Evolutionary conservation across 2,329 filamentous ascomycete genomes (phyloP).

Genomic region (Pezicula rhizophila): DNA sequence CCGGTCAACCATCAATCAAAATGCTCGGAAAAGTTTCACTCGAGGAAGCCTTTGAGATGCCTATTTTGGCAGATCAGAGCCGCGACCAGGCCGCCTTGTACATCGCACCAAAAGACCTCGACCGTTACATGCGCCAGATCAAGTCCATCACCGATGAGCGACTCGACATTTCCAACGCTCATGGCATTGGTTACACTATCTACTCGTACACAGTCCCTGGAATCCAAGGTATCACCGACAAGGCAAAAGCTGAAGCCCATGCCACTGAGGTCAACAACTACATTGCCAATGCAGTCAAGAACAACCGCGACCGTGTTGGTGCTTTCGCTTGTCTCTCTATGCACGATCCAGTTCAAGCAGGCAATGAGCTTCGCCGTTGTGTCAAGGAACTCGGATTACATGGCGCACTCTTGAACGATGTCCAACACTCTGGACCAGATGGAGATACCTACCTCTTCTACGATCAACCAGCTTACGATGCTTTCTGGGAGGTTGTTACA

Average conservation of each 20-base stretch:
- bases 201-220: constrained; percentile 44
- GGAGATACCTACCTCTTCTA: constrained; percentile 60
- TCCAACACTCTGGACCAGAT: constrained; percentile 50
- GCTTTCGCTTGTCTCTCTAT: constrained; percentile 45
- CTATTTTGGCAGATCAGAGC: constrained; percentile 52
- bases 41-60: constrained; percentile 57
- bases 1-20: not conserved
- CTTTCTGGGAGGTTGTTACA: constrained; percentile 52
- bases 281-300: constrained; percentile 16
- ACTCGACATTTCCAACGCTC: constrained; percentile 37
- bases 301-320: constrained; percentile 33
- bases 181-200: constrained; percentile 43
- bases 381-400: constrained; percentile 54
- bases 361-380: constrained; percentile 44
- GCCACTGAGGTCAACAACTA: constrained; percentile 32
- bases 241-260: constrained; percentile 34
- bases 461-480: constrained; percentile 53
- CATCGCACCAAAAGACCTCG: too few species aligned
- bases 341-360: constrained; percentile 46
- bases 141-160: constrained; percentile 37
- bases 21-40: constrained; percentile 58
- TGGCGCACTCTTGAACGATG: constrained; percentile 56
- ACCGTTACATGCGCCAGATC: constrained; percentile 36
- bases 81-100: constrained; percentile 11
- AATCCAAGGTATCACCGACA: constrained; percentile 39